Evolutionary conservation across 1,139 yeast genomes (phyloP), one percentile per base, ranked within the genome.

Genomic region (Geotrichum siamense): DNA sequence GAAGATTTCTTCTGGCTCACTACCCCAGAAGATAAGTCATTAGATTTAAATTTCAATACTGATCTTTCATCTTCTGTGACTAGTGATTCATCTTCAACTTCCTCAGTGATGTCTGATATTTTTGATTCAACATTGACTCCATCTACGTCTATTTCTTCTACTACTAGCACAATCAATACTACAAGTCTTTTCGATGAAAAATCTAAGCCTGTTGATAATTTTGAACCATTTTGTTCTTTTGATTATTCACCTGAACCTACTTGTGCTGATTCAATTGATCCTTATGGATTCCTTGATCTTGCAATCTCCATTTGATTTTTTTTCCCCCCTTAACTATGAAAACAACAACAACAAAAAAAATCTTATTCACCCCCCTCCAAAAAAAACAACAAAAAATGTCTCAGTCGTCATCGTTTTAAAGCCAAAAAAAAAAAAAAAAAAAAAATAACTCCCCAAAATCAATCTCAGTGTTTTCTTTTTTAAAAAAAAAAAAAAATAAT

Each of bases 1-100:
- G 46, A 43, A 4, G 46, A 43, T 6, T 43, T 43, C 20, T 43
- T 43, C 26, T 43, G 46, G 46, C 39, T 43, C 15, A 31, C 42
- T 12, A 40, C 30, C n/a, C 9, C n/a, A 12, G 34, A 36, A 8
- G 33, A 28, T 8, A 22, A 26, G 16, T 37, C 40, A 19, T 10
- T 29, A 6, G 27, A 20, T n/a, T 32, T 32, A 2, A 26, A 15
- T 15, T 6, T 26, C 10, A 25, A 2, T 15, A n/a, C 38, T 16
- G 29, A 16, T 28, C 10, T 16, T n/a, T 20, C 25, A 6, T 21
- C 38, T 2, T 22, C 30, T 23, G 20, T 5, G 17, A 19, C 10
- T 6, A 22, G 23, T 20, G 12, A 20, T 19, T 16, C 15, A 5
- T 13, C 36, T 2, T 13, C 31, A 12, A 34, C 17, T 23, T 29